phyloP scores from a whole-genome alignment of 1,139 yeast genomes.

The Candida sp. region DNA sequence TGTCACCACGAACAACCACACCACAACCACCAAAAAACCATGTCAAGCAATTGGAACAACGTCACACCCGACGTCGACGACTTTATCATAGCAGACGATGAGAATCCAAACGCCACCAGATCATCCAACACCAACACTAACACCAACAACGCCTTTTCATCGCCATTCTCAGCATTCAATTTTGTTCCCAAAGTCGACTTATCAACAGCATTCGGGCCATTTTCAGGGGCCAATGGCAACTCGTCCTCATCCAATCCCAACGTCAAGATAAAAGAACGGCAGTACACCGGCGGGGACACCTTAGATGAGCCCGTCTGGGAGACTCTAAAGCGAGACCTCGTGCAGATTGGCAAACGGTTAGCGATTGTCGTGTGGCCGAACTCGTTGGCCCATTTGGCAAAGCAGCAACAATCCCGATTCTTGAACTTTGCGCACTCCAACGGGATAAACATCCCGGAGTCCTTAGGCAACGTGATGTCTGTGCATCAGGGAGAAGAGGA shows the following conservation, averaged over 20 bases:
- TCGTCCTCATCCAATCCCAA: constrained; percentile 37
- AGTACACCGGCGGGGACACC: constrained; percentile 84
- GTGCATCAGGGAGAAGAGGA: constrained; percentile 34
- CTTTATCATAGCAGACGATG: constrained; percentile 32
- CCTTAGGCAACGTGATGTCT: constrained; percentile 33
- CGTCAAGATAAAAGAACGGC: constrained; percentile 67
- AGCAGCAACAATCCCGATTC: constrained; percentile 46
- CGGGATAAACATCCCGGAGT: constrained; percentile 49
- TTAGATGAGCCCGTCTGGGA: constrained; percentile 80
- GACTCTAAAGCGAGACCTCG: constrained; percentile 70
- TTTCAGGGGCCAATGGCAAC: constrained; percentile 22
- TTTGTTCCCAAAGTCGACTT: constrained; percentile 44
- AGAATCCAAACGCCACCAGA: constrained; percentile 8
- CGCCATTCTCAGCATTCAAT: constrained; percentile 13
- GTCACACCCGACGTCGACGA: constrained; percentile 24
- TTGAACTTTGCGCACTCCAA: constrained; percentile 47
- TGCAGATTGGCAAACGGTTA: constrained; percentile 66
- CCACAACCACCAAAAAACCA: constrained; percentile 1
- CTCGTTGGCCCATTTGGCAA: constrained; percentile 48
- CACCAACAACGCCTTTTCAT: background rate
- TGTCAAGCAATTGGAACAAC: constrained; percentile 15
- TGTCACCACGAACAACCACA: background rate
- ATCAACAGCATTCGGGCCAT: constrained; percentile 43
- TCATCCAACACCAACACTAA: background rate
- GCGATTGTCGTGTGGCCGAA: constrained; percentile 77